Evolutionary conservation across 805 yeast species (phyloP), one percentile per base, ranked within the genome.

Genomic region (Wickerhamomyces mucosus): DNA sequence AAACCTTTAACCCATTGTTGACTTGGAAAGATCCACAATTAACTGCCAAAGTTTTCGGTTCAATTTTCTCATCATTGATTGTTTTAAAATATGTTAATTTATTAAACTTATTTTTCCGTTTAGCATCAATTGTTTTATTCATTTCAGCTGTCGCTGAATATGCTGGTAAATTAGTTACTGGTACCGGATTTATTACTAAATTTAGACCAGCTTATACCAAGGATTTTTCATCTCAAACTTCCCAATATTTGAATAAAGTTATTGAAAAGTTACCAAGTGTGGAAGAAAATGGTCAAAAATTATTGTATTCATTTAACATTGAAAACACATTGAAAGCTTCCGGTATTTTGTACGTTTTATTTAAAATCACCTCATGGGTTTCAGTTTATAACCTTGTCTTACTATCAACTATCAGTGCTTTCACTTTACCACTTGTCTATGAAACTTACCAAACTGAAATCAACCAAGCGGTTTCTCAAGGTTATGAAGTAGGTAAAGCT

Each of bases 341-440:
- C 34, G 75, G 76, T 48, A 50, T 61, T 23, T 61, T 77, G n/a
- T 83, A 70, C 58, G 51, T 76, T 31, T 59, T 75, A 40, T 81
- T 74, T 67, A 72, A 76, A 57, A 59, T 86, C 48, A 80, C 94
- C 41, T 75, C 83, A 20, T 65, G 77, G 71, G 63, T 86, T 55
- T 72, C 94, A 16, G 56, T 88, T 35, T 80, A 78, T 72, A 65
- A 79, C 18, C 58, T 86, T 45, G 48, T 75, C 19, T 64, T 79
- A 44, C 53, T 71, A 30, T 55, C 73, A 27, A 75, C 77, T 29
- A 56, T 82, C 29, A 51, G 65, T 15, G 67, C 79, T 12, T 89
- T 89, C 69, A 58, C 94, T 27, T 62, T 72, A 27, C 97, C 97
- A 37, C 72, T 69, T 18, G 50, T 79, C 40, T 89, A 88, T 67